Percentiles rank a stretch among this genome's conserved stretches.
These are phyloP conservation scores for Mucor saturninus DNA, from an alignment of 371 early-diverging fungal species.

Conservation along the genomic window DNA sequence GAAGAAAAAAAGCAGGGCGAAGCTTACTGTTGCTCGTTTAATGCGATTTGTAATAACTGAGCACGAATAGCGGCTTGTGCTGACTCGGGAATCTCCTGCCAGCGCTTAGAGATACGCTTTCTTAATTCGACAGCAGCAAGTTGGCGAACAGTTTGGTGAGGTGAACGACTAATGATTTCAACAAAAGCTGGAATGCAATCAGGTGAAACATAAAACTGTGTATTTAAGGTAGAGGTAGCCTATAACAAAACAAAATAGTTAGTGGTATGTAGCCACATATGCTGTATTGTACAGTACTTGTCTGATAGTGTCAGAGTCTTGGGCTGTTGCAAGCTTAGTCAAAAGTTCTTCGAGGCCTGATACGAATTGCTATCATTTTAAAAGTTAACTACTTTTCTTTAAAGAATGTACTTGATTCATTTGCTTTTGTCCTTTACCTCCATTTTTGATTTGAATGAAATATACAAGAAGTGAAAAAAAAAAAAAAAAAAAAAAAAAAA, in stretches of 20 bases:
- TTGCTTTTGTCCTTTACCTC: constrained; percentile 8
- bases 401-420: neutral
- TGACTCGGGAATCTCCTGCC: constrained; percentile 69
- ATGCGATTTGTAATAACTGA: constrained; percentile 66
- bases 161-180: constrained; percentile 65
- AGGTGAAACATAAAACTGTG: constrained; percentile 66
- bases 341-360: constrained; percentile 51
- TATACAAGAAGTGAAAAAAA: neutral
- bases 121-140: constrained; percentile 89
- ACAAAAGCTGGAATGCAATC: constrained; percentile 78
- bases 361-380: constrained; percentile 42
- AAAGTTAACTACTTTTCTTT: neutral
- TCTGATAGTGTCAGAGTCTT: constrained; percentile 57
- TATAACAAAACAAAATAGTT: constrained; percentile 16
- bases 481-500: constrained; percentile 1
- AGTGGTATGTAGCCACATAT: neutral
- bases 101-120: constrained; percentile 77
- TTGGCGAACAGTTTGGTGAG: constrained; percentile 75
- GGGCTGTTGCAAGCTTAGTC: constrained; percentile 48
- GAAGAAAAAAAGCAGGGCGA: neutral
- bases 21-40: constrained; percentile 74
- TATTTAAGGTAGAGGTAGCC: constrained; percentile 73
- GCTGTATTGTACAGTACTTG: constrained; percentile 30
- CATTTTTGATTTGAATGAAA: constrained; percentile 11
- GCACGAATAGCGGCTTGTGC: constrained; percentile 63